These are phyloP conservation scores for Pseudogymnoascus sp. DNA, from an alignment of 2,329 filamentous ascomycete genomes.

Conservation along the genomic window DNA sequence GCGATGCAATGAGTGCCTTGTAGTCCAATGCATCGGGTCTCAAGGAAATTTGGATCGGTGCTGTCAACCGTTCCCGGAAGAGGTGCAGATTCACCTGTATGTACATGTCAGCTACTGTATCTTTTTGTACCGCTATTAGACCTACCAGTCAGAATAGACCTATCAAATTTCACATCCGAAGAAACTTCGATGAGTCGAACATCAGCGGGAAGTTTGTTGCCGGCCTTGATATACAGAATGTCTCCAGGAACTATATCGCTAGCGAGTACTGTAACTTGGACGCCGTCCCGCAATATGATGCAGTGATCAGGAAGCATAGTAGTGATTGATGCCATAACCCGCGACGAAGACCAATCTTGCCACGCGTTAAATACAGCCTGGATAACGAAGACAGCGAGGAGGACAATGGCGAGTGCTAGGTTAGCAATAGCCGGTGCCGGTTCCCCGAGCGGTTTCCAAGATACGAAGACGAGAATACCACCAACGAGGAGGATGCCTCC, in stretches of 20 bases:
- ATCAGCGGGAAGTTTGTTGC: conserved; percentile 69
- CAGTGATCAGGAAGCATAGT: conserved; percentile 72
- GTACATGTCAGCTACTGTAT: conserved; percentile 6
- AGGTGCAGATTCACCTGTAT: conserved; percentile 55
- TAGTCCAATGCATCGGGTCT: conserved; percentile 67
- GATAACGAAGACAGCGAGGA: conserved; percentile 61
- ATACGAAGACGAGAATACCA: conserved; percentile 64
- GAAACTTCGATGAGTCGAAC: conserved; percentile 63
- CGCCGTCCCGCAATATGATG: conserved; percentile 54
- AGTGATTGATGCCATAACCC: conserved; percentile 73
- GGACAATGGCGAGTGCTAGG: conserved; percentile 63
- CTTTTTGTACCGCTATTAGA: not conserved
- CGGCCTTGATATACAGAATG: conserved; percentile 58
- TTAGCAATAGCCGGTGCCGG: conserved; percentile 62
- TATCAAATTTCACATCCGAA: conserved; percentile 63
- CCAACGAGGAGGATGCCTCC: conserved; percentile 63
- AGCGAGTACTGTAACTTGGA: conserved; percentile 41
- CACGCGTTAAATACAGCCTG: conserved; percentile 64
- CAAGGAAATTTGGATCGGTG: conserved; percentile 66
- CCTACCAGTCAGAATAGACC: conserved; percentile 62
- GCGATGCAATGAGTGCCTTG: conserved; percentile 74
- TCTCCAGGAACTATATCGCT: conserved; percentile 65
- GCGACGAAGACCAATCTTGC: conserved; percentile 68
- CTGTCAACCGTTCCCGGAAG: conserved; percentile 56
- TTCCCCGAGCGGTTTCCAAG: conserved; percentile 67